phyloP scores from a whole-genome alignment of 1,284 basidiomycete genomes.

The Pseudozyma sp. region DNA sequence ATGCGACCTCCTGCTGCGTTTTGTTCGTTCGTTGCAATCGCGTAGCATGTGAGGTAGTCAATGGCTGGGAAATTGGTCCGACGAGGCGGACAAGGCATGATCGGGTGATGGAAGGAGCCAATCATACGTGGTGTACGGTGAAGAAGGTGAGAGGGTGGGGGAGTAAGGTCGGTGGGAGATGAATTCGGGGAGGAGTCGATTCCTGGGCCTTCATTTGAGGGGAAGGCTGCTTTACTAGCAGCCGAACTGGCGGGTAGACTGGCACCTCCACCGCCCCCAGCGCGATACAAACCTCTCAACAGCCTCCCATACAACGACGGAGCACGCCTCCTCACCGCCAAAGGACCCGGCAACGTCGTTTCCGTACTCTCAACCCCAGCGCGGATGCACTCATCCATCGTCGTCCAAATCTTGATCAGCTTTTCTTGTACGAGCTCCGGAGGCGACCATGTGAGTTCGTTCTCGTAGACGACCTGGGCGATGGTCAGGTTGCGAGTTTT shows the following conservation, averaged over 20 bases:
- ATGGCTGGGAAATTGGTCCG: constrained; percentile 89
- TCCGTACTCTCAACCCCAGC: constrained; percentile 85
- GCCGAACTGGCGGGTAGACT: constrained; percentile 15
- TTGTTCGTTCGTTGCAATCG: constrained; percentile 74
- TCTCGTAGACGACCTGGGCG: constrained; percentile 84
- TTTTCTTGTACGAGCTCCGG: constrained; percentile 60
- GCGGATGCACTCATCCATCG: constrained; percentile 94
- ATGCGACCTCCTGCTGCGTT: constrained; percentile 92
- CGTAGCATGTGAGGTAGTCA: constrained; percentile 79
- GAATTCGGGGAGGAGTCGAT: constrained; percentile 12
- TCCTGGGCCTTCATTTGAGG: constrained; percentile 7
- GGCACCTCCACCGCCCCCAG: not conserved
- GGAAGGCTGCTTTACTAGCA: not conserved
- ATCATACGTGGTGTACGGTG: constrained; percentile 71
- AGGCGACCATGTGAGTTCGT: constrained; percentile 75
- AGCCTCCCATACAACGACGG: constrained; percentile 76
- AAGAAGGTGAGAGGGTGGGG: constrained; percentile 10
- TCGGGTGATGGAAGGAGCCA: constrained; percentile 83
- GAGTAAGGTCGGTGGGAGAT: not conserved
- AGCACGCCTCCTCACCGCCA: constrained; percentile 70
- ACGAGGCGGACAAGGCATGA: constrained; percentile 74
- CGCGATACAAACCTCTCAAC: constrained; percentile 79
- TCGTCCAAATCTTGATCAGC: constrained; percentile 78
- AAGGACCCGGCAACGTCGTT: constrained; percentile 82
- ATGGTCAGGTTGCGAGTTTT: constrained; percentile 80